Evolutionary conservation across 2,329 filamentous ascomycete genomes (phyloP).

Genomic region (Colletotrichum sidae): DNA sequence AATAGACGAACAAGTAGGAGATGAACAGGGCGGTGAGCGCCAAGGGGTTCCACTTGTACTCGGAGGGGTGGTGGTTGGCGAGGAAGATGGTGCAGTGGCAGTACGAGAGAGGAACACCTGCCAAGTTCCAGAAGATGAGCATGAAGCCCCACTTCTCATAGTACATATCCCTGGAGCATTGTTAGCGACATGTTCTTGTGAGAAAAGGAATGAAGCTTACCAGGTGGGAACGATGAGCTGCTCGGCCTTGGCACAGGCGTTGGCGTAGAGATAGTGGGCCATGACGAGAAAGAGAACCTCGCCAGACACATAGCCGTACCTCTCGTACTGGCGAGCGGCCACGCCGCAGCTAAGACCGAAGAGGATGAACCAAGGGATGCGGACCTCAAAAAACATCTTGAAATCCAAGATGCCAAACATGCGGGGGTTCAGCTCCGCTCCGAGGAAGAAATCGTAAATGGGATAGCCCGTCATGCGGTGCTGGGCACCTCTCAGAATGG

Average conservation of each 20-base stretch:
- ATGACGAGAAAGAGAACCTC: slow-evolving; percentile 87
- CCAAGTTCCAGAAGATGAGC: slow-evolving; percentile 98
- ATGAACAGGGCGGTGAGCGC: slow-evolving; percentile 73
- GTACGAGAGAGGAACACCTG: slow-evolving; percentile 90
- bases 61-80: slow-evolving; percentile 82
- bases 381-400: slow-evolving; percentile 97
- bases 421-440: slow-evolving; percentile 87
- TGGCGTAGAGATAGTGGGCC: slow-evolving; percentile 92
- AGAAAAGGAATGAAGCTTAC: slow-evolving; percentile 42
- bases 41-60: slow-evolving; percentile 81
- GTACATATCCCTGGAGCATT: slow-evolving; percentile 82
- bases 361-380: slow-evolving; percentile 91
- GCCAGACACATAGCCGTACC: slow-evolving; percentile 86
- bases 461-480: slow-evolving; percentile 92
- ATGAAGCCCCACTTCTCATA: slow-evolving; percentile 98
- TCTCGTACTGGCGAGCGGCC: slow-evolving; percentile 84
- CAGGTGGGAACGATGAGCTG: slow-evolving; percentile 91
- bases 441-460: slow-evolving; percentile 95
- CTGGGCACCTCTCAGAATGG: slow-evolving; percentile 80
- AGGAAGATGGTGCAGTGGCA: slow-evolving; percentile 94
- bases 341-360: slow-evolving; percentile 82
- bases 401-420: slow-evolving; percentile 85
- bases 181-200: not conserved
- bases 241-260: slow-evolving; percentile 92
- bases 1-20: slow-evolving; percentile 86